phyloP scores from a whole-genome alignment of 768 basidiomycete species.

The Chalciporus pseudorubinellus region DNA sequence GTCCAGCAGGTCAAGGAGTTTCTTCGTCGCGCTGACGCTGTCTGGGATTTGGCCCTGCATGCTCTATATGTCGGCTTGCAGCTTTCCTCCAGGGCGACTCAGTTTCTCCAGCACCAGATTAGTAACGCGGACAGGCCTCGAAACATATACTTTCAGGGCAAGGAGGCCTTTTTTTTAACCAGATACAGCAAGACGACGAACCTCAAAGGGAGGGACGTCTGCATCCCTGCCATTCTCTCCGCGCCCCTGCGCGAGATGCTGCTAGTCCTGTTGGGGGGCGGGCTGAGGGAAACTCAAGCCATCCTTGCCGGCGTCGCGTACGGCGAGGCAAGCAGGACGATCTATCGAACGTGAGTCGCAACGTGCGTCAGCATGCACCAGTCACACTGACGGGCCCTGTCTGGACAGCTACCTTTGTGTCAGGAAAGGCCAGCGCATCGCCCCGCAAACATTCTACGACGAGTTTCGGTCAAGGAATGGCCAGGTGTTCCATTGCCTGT shows the following conservation, averaged over 20 bases:
- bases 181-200: conserved; percentile 11
- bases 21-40: background rate
- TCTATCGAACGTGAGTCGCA: conserved; percentile 2
- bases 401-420: conserved; percentile 6
- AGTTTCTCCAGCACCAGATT: conserved; percentile 4
- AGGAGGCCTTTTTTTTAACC: background rate
- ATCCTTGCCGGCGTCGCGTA: background rate
- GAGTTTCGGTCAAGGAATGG: background rate
- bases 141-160: conserved; percentile 6
- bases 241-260: background rate
- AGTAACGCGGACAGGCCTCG: background rate
- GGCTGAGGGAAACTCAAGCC: conserved; percentile 6
- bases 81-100: background rate
- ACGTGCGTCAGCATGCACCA: too few species aligned
- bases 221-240: conserved; percentile 1
- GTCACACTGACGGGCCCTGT: too few species aligned
- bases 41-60: conserved; percentile 1
- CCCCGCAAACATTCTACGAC: background rate
- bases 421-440: background rate
- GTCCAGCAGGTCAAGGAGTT: background rate
- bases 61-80: conserved; percentile 1
- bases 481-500: background rate
- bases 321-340: background rate
- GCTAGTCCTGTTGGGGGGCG: background rate
- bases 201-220: background rate